Evolutionary conservation across 345 rosid species (phyloP), one percentile per base, ranked within the genome.

Genomic region (Conringia planisiliqua): DNA sequence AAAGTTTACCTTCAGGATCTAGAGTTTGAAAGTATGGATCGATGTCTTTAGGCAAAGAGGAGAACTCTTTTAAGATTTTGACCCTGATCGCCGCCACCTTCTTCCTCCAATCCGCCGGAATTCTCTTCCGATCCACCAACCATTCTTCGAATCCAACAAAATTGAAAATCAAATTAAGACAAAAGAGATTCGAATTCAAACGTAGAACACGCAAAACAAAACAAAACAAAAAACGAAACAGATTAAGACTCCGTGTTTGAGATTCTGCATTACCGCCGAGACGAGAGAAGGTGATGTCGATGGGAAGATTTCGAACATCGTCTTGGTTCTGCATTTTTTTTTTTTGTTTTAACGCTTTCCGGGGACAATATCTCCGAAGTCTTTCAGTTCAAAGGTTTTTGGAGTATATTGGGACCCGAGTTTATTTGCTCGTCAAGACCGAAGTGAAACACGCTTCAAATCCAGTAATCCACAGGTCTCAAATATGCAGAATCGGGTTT

Each of bases 91-190:
- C 85, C 3, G 86, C 89, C 62, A 92, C 76, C 70, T 84, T 86
- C 81, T 92, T 92, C 73, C 98, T 78, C 96, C 96, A 94, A 87
- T 90, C 97, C 59, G 91, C 78, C 29, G 97, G 97, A 43, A 90
- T 80, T 73, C 93, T 83, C 86, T 92, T 95, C 77, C 97, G 97
- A 87, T 95, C 99, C 74, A 91, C 95, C 83, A 91, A 70, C 99
- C 97, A 95, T 74, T 95, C 97, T 91, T 79, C 84, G 44, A 60
- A 18, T 44, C 24, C 38, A 48, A 70, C 51, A 57, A 66, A 63
- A 75, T 27, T 38, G 7, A 24, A 61, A 22, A 65, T 10, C 55
- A 71, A 48, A 20, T 26, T n/a, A 61, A 55, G 3, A 68, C 30
- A 0, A 16, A n/a, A 12, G 38, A 63, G 26, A 38, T 11, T 17